A percentile compares a stretch with the other conserved stretches of the same genome.
These are phyloP conservation scores for Alternaria tenuissima DNA, from an alignment of 2,329 filamentous ascomycete genomes.

Conservation along the genomic window DNA sequence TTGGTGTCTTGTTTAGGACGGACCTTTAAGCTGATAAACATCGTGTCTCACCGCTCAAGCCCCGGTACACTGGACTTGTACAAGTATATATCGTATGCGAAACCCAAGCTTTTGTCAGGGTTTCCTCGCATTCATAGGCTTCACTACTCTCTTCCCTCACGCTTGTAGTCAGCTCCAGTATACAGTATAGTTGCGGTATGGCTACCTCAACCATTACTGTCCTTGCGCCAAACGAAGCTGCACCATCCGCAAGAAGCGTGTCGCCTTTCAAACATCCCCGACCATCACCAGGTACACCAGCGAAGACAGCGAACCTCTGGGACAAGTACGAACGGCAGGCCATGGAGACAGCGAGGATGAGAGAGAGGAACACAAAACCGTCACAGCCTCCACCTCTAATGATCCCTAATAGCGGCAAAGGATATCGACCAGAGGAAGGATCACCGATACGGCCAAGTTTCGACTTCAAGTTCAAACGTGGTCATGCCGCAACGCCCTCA, in stretches of 20 bases:
- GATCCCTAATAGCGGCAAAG: conserved; percentile 30
- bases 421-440: not conserved
- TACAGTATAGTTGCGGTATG: conserved; percentile 12
- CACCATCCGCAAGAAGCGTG: conserved; percentile 33
- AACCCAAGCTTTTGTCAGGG: conserved; percentile 39
- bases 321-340: conserved; percentile 47
- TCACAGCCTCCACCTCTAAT: conserved; percentile 28
- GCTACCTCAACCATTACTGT: conserved; percentile 27
- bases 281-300: conserved; percentile 37
- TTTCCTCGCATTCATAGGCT: conserved; percentile 31
- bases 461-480: conserved; percentile 36
- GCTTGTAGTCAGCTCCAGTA: conserved; percentile 20
- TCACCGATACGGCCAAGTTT: conserved; percentile 31
- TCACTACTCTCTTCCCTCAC: conserved; percentile 22
- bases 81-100: conserved; percentile 45
- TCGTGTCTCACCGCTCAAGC: conserved; percentile 45
- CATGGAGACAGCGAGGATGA: conserved; percentile 40
- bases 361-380: conserved; percentile 30
- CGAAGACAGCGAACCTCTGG: conserved; percentile 44
- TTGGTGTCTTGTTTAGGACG: conserved; percentile 24
- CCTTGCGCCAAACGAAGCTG: conserved; percentile 31
- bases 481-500: conserved; percentile 16
- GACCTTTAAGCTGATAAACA: conserved; percentile 40
- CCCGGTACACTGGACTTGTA: conserved; percentile 35
- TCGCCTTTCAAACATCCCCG: conserved; percentile 41